A percentile compares a stretch with the other conserved stretches of the same genome.
phyloP scores from a whole-genome alignment of 1,284 basidiomycete species.

The Ustilago hordei region DNA sequence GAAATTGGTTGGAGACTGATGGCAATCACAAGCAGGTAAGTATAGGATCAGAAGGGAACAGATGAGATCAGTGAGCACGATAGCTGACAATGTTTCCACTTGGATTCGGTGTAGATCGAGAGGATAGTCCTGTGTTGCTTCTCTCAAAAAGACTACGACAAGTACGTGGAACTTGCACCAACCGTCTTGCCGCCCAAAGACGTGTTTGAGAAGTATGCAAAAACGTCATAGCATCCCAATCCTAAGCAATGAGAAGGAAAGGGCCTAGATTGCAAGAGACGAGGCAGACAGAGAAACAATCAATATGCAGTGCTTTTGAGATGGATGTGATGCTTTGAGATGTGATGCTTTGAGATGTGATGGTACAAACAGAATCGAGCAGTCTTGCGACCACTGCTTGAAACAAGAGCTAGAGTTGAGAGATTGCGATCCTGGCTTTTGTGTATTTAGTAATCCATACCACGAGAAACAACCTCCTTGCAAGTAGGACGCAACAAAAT shows the following conservation, averaged over 20 bases:
- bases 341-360: background rate
- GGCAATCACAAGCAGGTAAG: slow-evolving; percentile 35
- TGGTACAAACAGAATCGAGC: slow-evolving; percentile 10
- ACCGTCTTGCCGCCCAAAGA: slow-evolving; percentile 35
- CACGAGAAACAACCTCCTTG: slow-evolving; percentile 88
- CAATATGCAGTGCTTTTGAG: too few species aligned
- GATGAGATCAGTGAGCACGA: too few species aligned
- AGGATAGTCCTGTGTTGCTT: slow-evolving; percentile 61
- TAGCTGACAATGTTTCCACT: background rate
- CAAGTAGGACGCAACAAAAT: slow-evolving; percentile 66
- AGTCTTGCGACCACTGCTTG: background rate
- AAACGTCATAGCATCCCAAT: background rate
- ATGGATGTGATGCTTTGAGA: background rate
- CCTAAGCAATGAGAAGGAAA: background rate
- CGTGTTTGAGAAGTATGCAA: slow-evolving; percentile 32
- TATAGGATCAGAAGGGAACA: background rate
- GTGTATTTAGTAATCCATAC: slow-evolving; percentile 82
- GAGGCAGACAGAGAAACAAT: background rate
- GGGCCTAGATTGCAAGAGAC: background rate
- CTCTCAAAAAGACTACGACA: slow-evolving; percentile 47
- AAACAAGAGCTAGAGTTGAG: background rate
- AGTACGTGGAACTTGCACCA: slow-evolving; percentile 34
- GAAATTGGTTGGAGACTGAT: slow-evolving; percentile 38
- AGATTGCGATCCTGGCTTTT: background rate
- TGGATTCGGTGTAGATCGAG: slow-evolving; percentile 34